Conservation (phyloP, 2,329 filamentous ascomycete genomes). For the Sporothrix euskadiensis region DNA sequence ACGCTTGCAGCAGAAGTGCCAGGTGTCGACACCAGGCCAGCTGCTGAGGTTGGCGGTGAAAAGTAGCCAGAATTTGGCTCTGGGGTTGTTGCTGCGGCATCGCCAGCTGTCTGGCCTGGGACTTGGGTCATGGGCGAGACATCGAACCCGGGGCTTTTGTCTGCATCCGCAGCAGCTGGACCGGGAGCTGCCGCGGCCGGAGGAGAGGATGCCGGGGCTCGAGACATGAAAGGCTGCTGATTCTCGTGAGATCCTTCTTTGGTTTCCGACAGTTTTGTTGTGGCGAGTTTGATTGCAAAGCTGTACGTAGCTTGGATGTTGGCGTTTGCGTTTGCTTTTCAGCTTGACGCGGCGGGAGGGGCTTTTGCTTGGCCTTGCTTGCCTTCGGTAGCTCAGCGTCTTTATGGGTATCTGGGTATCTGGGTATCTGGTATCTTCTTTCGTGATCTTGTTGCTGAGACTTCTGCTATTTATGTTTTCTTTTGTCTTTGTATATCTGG, state of each 20-base stretch:
- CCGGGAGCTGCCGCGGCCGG: neutral
- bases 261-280: neutral
- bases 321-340: neutral
- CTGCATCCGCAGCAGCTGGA: constrained; percentile 27
- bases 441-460: neutral
- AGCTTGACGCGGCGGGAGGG: neutral
- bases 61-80: constrained; percentile 36
- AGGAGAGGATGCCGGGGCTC: neutral
- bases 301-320: neutral
- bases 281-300: neutral
- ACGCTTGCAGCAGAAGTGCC: constrained; percentile 22
- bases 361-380: neutral
- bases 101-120: constrained; percentile 34
- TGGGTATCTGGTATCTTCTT: neutral
- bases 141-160: constrained; percentile 45
- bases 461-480: constrained; percentile 10
- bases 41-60: constrained; percentile 25
- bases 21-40: neutral
- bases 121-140: constrained; percentile 46
- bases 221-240: neutral
- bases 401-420: neutral
- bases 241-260: neutral
- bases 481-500: constrained; percentile 1
- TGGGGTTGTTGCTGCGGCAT: constrained; percentile 18
- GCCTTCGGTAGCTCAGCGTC: neutral